These are phyloP conservation scores for Crithidia bombi DNA, from an alignment of 208 protist species.

Conservation along the genomic window DNA sequence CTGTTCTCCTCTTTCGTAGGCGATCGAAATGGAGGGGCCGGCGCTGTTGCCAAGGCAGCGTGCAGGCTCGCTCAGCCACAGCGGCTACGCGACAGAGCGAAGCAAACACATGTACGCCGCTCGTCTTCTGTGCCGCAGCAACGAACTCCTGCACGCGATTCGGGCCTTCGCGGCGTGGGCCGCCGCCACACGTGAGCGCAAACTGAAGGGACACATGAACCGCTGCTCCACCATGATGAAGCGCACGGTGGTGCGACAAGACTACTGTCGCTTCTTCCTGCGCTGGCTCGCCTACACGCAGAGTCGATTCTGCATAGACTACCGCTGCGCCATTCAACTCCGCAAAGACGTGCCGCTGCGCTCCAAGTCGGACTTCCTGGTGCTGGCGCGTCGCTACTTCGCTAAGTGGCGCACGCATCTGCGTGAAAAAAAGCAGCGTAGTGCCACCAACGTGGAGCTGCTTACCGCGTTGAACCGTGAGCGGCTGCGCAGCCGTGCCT, in stretches of 20 bases:
- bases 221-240: conserved; percentile 72
- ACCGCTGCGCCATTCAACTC: conserved; percentile 23
- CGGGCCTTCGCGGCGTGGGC: conserved; percentile 45
- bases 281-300: conserved; percentile 67
- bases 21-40: background rate
- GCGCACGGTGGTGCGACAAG: conserved; percentile 44
- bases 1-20: background rate
- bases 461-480: conserved; percentile 51
- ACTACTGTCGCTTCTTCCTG: conserved; percentile 57
- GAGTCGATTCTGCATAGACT: conserved; percentile 16
- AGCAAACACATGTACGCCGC: conserved; percentile 7
- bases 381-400: conserved; percentile 66
- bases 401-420: conserved; percentile 57
- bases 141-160: conserved; percentile 20
- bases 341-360: conserved; percentile 60
- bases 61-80: background rate
- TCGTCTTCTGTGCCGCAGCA: conserved; percentile 24
- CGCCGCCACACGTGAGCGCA: conserved; percentile 37
- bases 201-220: conserved; percentile 57
- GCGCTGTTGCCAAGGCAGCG: background rate
- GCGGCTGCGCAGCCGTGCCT: conserved; percentile 21
- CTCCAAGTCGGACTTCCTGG: conserved; percentile 58
- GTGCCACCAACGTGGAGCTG: conserved; percentile 43
- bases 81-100: conserved; percentile 14
- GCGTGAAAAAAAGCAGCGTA: conserved; percentile 53